Evolutionary conservation across 805 yeast genomes (phyloP), one percentile per base, ranked within the genome.

Genomic region (Hermanozyma aechmeae): DNA sequence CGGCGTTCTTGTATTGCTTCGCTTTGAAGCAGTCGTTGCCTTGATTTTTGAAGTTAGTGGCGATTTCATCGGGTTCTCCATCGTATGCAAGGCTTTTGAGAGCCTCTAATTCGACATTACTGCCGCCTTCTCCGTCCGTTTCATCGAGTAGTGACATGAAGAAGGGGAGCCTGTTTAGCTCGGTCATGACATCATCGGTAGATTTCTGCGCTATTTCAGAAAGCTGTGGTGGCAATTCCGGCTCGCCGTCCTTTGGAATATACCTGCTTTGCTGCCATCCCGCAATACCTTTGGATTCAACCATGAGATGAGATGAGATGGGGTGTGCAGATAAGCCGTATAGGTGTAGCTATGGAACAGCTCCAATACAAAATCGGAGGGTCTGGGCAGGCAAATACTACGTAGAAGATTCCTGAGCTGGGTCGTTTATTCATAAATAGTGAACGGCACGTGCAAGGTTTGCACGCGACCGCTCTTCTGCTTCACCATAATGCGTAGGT

Each of bases 21-120:
- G 61, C 60, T 50, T 73, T 78, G 57, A 68, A 92, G 34, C 82
- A 71, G 11, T 85, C 96, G 51, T 93, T 92, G 5, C 98, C 99
- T 50, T 89, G 96, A 36, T 72, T 77, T 39, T 86, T 85, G 61
- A 87, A 92, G 47, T 86, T 87, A 15, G 73, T 66, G 4, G 96
- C 96, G 20, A 86, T 64, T 47, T 92, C 98, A 45, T 80, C 77
- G 0, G 96, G 96, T 38, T 85, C 95, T 25, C 97, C 98, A 28
- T 92, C 98, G 48, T 84, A 86, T 0, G 93, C 95, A 42, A 92
- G 61, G 4, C 95, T 89, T 48, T 79, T 79, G 33, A 92, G 65
- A 0, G 98, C 98, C 48, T 89, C 97, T 12, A 92, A 57, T 29
- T 74, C 78, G 4, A 65, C 48, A 46, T 82, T 83, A 25, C 76